Base-by-base conservation (phyloP, 2,329 filamentous ascomycete genomes). In the Hypomyces perniciosus region DNA sequence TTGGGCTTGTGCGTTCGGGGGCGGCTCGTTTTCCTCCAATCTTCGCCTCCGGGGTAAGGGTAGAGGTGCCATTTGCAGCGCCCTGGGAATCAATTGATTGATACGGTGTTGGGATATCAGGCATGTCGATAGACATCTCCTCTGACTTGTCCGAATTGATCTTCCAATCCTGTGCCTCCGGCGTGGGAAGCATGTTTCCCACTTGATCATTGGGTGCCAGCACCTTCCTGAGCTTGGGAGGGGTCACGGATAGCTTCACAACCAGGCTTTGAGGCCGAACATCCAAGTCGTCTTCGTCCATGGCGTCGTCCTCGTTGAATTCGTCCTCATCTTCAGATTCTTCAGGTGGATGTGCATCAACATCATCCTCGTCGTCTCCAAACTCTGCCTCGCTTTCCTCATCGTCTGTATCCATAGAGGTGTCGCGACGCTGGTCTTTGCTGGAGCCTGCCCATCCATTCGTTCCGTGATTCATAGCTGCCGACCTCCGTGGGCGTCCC, bases 361-460 rank as follows among this genome's bases (percentile, higher is more conserved):
- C 80, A 50, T 89, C 80, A 35, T 86, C 83, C 51, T 86, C 86
- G 52, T 90, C 87, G 50, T 86, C 87, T 8, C 84, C 87, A 46
- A 86, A 85, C 41, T 90, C 85, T 63, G 83, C 88, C 57, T 88
- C 85, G 54, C 82, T 84, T 48, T 85, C 85, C 6, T 80, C 81
- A 7, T 88, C 85, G 10, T 88, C 81, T 20, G 73, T 73, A 30
- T 73, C 82, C 61, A 54, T 81, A 78, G 60, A 84, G 75, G 60
- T 62, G 46, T 65, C 65, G 33, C 56, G 59, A 31, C 60, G 59
- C 20, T 80, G 73, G 34, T 55, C 47, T 13, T 55, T 58, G 29
- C 46, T 59, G n/a, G 55, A 50, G 12, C 56, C 61, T 13, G 54
- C 45, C 74, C 73, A 78, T 12, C 77, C 76, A 51, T 78, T 81